Base-by-base conservation (phyloP, 768 basidiomycete species). In the Podaxis sp. region DNA sequence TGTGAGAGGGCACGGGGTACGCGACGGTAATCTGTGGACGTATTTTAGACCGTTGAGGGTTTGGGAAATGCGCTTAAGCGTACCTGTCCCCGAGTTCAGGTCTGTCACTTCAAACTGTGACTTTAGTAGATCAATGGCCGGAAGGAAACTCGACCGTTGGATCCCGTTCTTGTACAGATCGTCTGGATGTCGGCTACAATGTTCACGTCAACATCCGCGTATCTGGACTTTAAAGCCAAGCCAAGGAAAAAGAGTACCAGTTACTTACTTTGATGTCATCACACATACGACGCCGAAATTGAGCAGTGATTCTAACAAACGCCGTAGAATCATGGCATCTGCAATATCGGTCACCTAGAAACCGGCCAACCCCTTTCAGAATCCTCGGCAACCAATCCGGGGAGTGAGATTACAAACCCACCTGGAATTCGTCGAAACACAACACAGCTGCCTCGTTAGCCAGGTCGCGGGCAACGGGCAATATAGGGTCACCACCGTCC, bases 131-230 rank as follows among this genome's bases (percentile, higher is more conserved):
- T 98, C 91, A 61, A 99, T 98, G 27, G 94, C 89, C 9, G 97
- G 97, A 50, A 98, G 70, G 75, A 99, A 99, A 68, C 93, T 95
- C 3, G 89, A 84, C 2, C 97, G 85, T 71, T 99, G 97, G 46
- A 99, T 97, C 0, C 97, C 97, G 64, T 98, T 98, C 83, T 96
- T 95, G 79, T 99, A 99, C 1, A 99, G 80, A 32, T 98, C 93
- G 67, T 98, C 90, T 2, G 97, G 97, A 70, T 97, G 94, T 61
- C 97, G 97, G 75, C 96, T 99, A 66, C 42, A 36, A 50, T 27
- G 18, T 35, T n/a, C 14, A 42, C 55, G 59, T 57, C 52, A 63
- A 54, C 48, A 51, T 10, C 18, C 23, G 18, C 27, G 46, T 36
- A 38, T n/a, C 7, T 27, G n/a, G n/a, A 37, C 23, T 16, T 10